Base-by-base conservation (phyloP, 2,329 filamentous ascomycete genomes). In the Talaromyces sp. region DNA sequence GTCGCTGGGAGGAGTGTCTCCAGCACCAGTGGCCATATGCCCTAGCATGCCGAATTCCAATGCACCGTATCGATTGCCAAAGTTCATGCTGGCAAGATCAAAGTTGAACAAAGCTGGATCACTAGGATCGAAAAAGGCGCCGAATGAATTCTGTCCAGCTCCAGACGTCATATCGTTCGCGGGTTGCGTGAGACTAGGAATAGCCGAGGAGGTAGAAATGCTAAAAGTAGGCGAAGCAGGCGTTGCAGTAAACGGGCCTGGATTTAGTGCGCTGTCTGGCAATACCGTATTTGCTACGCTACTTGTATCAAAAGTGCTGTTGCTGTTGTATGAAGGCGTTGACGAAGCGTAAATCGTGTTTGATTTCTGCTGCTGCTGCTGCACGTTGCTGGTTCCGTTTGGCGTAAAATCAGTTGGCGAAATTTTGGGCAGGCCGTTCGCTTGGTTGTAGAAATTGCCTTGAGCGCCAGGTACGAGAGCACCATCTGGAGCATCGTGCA, bases 91-190 rank as follows among this genome's bases (percentile, higher is more conserved):
- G 64, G 96, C 93, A 11, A 97, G 87, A 76, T 98, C 93, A 77
- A 98, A 97, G 76, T 97, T 97, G 85, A 96, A 97, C 64, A 97
- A 81, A 0, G 93, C 91, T 3, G 93, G 92, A 75, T 98, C 95
- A 74, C 91, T 95, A 0, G 92, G 92, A 71, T 97, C 93, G 73
- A 97, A 97, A 34, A 96, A 84, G 0, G 85, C 77, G 4, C 82
- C 84, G 70, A 86, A 86, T 6, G 79, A 74, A 65, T 76, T 80
- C 61, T 76, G 74, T 17, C 71, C 69, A 61, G 81, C 70, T 68
- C 78, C 86, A 79, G 67, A 70, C 80, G 82, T 71, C 82, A 84
- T 74, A 78, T 81, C 70, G 74, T 83, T 78, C 13, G 79, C 75
- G 68, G 85, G 80, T 67, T 84, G 83, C 70, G 82, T 81, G 31